Base-by-base conservation (phyloP, 2,329 filamentous ascomycete species). In the Madurella fahalii region DNA sequence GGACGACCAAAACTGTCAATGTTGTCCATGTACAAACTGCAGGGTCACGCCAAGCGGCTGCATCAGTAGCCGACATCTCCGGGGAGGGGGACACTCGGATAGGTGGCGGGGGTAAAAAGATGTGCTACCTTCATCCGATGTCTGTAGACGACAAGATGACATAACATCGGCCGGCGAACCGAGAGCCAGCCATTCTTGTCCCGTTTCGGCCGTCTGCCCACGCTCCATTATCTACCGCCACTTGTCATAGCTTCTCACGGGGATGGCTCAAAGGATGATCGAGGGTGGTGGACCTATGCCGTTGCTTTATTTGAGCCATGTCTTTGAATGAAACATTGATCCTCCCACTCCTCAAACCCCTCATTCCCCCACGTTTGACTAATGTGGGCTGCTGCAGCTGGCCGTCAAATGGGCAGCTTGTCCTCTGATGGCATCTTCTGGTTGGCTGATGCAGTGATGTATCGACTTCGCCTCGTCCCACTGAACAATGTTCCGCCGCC, bases 281-380 rank as follows among this genome's bases (percentile, higher is more conserved):
- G 52, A 45, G 47, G 25, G 25, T 42, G 40, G 40, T 32, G 40
- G 34, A 48, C 53, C 53, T 52, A 48, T 51, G 25, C 43, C 39
- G 18, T 13, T 47, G 43, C 53, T 55, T 16, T 48, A 47, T 51
- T 51, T 40, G n/a, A 45, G 42, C 15, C 16, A 13, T 40, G 18
- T 7, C n/a, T 32, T 46, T 49, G 53, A 50, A 52, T 44, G 42
- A 42, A 50, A 53, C 25, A 54, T 47, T 20, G 25, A 43, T 49
- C 50, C 54, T 42, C 50, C 53, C n/a, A 52, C 56, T 37, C 40
- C 30, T 30, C 39, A 56, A 56, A 64, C 63, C 62, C 62, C 62
- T 62, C 58, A 62, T 45, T 65, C 66, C 67, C 66, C 67, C 65
- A 69, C 66, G 66, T 67, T 67, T 59, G 50, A 52, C 62, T 65